Evolutionary conservation across 2,329 filamentous ascomycete species (phyloP), one percentile per base, ranked within the genome.

Genomic region (Sporothrix sp.): DNA sequence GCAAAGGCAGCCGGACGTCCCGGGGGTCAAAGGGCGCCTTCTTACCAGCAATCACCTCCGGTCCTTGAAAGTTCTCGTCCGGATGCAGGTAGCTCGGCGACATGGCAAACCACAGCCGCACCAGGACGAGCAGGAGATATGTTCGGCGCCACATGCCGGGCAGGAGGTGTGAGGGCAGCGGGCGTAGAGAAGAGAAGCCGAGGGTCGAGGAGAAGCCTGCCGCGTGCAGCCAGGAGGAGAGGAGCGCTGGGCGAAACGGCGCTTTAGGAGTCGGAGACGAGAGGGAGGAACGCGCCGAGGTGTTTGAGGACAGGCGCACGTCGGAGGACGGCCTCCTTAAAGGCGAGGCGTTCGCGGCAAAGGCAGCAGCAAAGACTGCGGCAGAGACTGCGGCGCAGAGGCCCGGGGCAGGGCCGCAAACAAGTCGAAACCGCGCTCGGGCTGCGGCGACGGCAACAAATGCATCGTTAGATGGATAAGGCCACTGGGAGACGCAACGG

Each of bases 51-150:
- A 97, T 93, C 57, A 97, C 84, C 72, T 98, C 93, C 14, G 93
- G 93, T 32, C 93, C 93, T 71, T 98, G 93, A 63, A 98, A 98
- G 73, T 97, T 93, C 75, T 98, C 93, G 71, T 98, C 93, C 5
- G 93, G 93, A 67, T 98, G 93, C 42, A 98, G 79, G 68, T 98
- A 98, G 74, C 91, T 97, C 53, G 93, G 87, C 56, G 85, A 90
- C 57, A 97, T 72, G 54, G 93, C 91, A 66, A 97, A 91, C 78
- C 91, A 97, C 63, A 97, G 76, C 67, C 93, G 85, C 62, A 95
- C 80, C 59, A 93, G 73, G 62, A 95, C 75, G 60, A 98, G 75
- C 51, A 94, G 70, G 56, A 97, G 74, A 69, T 95, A 95, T 56
- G 83, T 79, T 68, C 90, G 83, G 74, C 90, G 82, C 89, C 88